Base-by-base conservation (phyloP, 805 yeast genomes). In the Kodamaea hsintzibuensis region DNA sequence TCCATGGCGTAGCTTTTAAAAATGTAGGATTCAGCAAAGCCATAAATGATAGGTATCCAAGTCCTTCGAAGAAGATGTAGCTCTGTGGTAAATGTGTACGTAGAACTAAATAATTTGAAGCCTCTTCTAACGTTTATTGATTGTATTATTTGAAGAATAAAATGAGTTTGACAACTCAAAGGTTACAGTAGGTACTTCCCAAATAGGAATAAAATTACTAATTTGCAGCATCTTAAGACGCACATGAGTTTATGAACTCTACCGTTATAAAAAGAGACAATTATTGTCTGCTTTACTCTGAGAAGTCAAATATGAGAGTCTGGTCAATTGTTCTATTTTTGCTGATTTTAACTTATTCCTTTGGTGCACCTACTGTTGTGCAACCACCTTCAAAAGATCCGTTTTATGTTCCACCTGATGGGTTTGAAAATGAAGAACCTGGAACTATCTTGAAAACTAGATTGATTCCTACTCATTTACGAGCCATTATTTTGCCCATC, bases 391-490 rank as follows among this genome's bases (percentile, higher is more conserved):
- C 37, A 27, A 51, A 10, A n/a, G 65, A 61, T 42, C 51, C 55
- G 6, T 61, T 60, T 53, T 61, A 60, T 42, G 30, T 43, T 2
- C 52, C 63, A 3, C 62, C 62, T 3, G 51, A 16, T 1, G 63
- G 64, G 3, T 60, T 33, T 42, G 63, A 62, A 47, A 42, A 52
- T 10, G 35, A 47, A 1, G 49, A 42, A 10, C 52, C 53, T 9
- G 65, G 65, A 7, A 56, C 58, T 1, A 56, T 62, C 14, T 51
- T 62, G 33, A 47, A 42, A 16, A 44, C 48, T 18, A 57, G 65
- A 51, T 48, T 43, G 13, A 50, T 49, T 22, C 51, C 52, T 45
- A 55, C 57, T 44, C 44, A 46, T 14, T 45, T 52, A 57, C 55
- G 62, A 48, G 51, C 48, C 54, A 52, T 50, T 38, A 45, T 22